A percentile compares a stretch with the other conserved stretches of the same genome.
Conservation (phyloP, 345 rosid species). For the Syzygium oleosum region DNA sequence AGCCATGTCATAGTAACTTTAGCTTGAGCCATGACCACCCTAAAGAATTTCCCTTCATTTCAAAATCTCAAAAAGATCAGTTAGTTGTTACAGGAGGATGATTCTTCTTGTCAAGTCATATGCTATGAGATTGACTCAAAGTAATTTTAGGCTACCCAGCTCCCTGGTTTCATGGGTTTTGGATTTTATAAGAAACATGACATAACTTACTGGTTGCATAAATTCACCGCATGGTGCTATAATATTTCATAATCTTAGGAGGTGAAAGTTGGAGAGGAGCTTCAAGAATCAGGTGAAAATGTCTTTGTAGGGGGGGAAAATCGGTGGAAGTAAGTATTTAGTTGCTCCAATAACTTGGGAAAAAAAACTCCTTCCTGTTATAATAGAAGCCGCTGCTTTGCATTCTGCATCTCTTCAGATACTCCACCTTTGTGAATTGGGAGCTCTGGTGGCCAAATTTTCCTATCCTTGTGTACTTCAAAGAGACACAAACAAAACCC, state of each 20-base stretch:
- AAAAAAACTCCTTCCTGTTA: not conserved
- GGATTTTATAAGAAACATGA: not conserved
- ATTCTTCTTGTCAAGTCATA: not conserved
- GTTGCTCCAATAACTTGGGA: not conserved
- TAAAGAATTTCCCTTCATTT: not conserved
- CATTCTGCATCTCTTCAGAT: slow-evolving; percentile 18
- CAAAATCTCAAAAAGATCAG: not conserved
- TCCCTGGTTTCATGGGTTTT: not conserved
- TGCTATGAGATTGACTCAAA: not conserved
- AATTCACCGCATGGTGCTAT: not conserved
- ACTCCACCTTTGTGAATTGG: slow-evolving; percentile 72
- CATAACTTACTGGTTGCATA: not conserved
- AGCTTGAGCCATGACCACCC: not conserved
- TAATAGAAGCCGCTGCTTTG: not conserved
- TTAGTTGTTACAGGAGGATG: not conserved
- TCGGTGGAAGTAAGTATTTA: slow-evolving; percentile 63
- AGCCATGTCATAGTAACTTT: not conserved
- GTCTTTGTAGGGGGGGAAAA: slow-evolving; percentile 70
- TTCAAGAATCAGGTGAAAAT: slow-evolving; percentile 64
- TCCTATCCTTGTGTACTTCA: slow-evolving; percentile 65
- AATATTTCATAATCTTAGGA: slow-evolving; percentile 21
- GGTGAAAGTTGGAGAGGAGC: slow-evolving; percentile 63
- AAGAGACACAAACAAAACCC: slow-evolving; percentile 67
- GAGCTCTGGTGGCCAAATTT: slow-evolving; percentile 85
- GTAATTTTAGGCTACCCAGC: not conserved